Conservation (phyloP, 306 rosid genomes). For the Begonia peltatifolia region DNA sequence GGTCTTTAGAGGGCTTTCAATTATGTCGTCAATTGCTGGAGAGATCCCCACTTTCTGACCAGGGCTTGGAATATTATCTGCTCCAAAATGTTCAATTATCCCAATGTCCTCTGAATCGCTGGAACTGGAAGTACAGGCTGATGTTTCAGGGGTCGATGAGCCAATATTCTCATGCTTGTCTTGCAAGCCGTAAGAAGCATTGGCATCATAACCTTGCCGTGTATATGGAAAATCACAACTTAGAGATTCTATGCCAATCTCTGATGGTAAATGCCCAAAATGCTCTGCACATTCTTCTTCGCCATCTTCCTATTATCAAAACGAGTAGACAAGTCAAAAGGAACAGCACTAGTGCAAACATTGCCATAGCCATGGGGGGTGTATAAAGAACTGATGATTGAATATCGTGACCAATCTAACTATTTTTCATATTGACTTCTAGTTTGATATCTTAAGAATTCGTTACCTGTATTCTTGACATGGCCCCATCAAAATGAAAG, state of each 20-base stretch:
- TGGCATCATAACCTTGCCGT: conserved; percentile 23
- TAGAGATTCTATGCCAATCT: conserved; percentile 37
- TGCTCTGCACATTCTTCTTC: conserved; percentile 49
- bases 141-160: conserved; percentile 22
- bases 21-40: neutral
- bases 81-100: conserved; percentile 21
- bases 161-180: conserved; percentile 14
- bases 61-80: conserved; percentile 22
- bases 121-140: conserved; percentile 7
- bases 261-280: conserved; percentile 31
- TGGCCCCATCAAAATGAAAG: conserved; percentile 29
- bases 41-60: conserved; percentile 14
- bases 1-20: conserved; percentile 17
- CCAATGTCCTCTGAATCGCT: conserved; percentile 36
- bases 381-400: no score
- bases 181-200: conserved; percentile 20
- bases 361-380: no score
- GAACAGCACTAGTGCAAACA: no score
- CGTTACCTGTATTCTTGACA: conserved; percentile 35
- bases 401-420: no score
- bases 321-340: neutral
- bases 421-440: no score
- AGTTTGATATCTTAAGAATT: neutral
- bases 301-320: conserved; percentile 38
- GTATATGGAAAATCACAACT: conserved; percentile 30